These are phyloP conservation scores for Fusarium oxysporum DNA, from an alignment of 2,329 filamentous ascomycete genomes.

Conservation along the genomic window DNA sequence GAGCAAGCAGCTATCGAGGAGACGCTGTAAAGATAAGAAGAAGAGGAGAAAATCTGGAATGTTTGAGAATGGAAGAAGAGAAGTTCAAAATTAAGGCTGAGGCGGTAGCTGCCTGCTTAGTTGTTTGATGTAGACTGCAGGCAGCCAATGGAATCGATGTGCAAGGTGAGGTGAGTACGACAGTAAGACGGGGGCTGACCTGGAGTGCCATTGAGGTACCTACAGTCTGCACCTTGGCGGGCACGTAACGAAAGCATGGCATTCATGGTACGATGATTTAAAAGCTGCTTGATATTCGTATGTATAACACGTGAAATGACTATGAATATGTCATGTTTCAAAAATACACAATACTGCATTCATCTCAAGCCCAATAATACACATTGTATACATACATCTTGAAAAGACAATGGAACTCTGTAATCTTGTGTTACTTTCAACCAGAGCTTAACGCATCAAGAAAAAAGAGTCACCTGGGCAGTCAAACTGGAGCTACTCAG, in stretches of 20 bases:
- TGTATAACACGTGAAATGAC: not conserved
- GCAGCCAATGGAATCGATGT: constrained; percentile 43
- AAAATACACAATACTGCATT: not conserved
- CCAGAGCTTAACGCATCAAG: constrained; percentile 1
- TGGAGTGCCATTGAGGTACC: not conserved
- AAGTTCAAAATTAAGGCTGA: constrained; percentile 33
- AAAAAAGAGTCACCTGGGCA: constrained; percentile 20
- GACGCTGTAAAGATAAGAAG: constrained; percentile 3
- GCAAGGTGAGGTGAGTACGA: constrained; percentile 11
- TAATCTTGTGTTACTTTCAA: not conserved
- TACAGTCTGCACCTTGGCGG: not conserved
- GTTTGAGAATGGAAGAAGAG: constrained; percentile 5
- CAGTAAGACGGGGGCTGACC: constrained; percentile 18
- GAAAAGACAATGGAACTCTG: not conserved
- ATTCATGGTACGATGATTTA: not conserved
- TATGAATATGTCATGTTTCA: not conserved
- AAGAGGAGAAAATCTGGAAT: not conserved
- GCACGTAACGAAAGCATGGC: not conserved
- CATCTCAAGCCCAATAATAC: not conserved
- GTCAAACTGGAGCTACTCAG: constrained; percentile 8
- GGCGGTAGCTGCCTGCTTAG: constrained; percentile 38
- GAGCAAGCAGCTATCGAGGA: constrained; percentile 11
- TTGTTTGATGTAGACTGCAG: constrained; percentile 42
- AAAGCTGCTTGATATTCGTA: not conserved
- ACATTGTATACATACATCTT: not conserved